phyloP scores from a whole-genome alignment of 306 rosid genomes.

The Sechiopsis laciniata region DNA sequence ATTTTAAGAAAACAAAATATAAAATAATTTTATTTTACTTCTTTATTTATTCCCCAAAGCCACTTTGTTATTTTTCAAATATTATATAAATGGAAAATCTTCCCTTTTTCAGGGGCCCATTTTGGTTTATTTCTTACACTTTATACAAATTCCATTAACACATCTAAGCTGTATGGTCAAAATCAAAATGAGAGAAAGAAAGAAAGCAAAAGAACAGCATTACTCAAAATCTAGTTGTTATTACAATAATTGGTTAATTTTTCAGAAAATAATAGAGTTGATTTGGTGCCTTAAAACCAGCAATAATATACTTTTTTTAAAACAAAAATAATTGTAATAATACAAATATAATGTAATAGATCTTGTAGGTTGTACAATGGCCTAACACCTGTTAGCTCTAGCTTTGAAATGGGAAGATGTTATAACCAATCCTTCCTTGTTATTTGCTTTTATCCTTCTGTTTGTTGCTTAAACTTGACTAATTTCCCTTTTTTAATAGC shows the following conservation, averaged over 20 bases:
- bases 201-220: neutral
- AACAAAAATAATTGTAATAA: too few relatives aligned
- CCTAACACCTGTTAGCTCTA: neutral
- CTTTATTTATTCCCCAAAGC: constrained; percentile 17
- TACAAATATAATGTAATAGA: constrained; percentile 2
- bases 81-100: too few relatives aligned
- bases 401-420: too few relatives aligned
- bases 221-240: neutral
- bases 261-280: constrained; percentile 11
- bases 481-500: too few relatives aligned
- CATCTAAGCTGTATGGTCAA: too few relatives aligned
- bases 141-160: neutral
- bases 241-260: constrained; percentile 8
- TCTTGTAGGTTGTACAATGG: neutral
- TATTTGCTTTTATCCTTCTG: neutral
- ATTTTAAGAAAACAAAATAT: too few relatives aligned
- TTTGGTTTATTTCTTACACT: too few relatives aligned
- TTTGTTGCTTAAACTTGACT: neutral
- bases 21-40: neutral
- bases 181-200: too few relatives aligned
- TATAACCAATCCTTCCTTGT: constrained; percentile 1
- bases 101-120: neutral
- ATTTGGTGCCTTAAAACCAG: constrained; percentile 21
- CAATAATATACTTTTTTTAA: neutral
- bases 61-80: neutral